These are phyloP conservation scores for Penicillium sp. DNA, from an alignment of 2,329 filamentous ascomycete genomes.

Conservation along the genomic window DNA sequence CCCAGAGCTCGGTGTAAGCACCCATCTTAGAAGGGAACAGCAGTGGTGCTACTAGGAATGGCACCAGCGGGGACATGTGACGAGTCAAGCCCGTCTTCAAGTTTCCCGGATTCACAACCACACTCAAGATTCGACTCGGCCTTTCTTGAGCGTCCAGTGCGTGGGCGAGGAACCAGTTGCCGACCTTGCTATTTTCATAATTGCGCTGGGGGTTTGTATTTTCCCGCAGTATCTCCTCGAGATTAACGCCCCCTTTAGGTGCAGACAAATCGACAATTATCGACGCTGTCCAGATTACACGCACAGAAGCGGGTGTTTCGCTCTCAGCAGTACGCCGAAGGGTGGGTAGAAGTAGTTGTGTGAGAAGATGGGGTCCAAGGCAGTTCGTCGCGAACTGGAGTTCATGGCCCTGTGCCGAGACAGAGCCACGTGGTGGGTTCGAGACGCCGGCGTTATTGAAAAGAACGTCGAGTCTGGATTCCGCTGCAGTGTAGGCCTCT, in stretches of 20 bases:
- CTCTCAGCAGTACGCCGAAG: not conserved
- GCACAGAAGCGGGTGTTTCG: not conserved
- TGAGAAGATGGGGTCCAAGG: slow-evolving; percentile 39
- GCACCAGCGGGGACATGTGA: slow-evolving; percentile 4
- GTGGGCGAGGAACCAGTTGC: slow-evolving; percentile 12
- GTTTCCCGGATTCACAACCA: slow-evolving; percentile 12
- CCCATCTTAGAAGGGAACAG: slow-evolving; percentile 6
- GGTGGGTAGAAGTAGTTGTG: slow-evolving; percentile 34
- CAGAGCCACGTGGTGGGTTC: slow-evolving; percentile 24
- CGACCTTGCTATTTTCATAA: slow-evolving; percentile 12
- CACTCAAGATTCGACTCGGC: slow-evolving; percentile 3
- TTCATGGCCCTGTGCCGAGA: slow-evolving; percentile 29
- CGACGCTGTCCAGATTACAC: slow-evolving; percentile 10
- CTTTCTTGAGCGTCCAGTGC: not conserved
- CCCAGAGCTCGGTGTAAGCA: slow-evolving; percentile 12
- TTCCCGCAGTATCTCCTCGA: not conserved
- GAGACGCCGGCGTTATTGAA: slow-evolving; percentile 45
- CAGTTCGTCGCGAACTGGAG: slow-evolving; percentile 40
- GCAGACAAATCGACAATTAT: slow-evolving; percentile 8
- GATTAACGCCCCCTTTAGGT: not conserved
- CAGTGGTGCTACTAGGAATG: not conserved
- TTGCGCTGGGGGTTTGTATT: slow-evolving; percentile 2
- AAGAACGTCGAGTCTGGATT: slow-evolving; percentile 45
- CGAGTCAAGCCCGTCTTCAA: slow-evolving; percentile 7
- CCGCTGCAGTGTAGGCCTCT: slow-evolving; percentile 36